These are phyloP conservation scores for Macrolepiota fuliginosa DNA, from an alignment of 768 basidiomycete genomes.

Conservation along the genomic window DNA sequence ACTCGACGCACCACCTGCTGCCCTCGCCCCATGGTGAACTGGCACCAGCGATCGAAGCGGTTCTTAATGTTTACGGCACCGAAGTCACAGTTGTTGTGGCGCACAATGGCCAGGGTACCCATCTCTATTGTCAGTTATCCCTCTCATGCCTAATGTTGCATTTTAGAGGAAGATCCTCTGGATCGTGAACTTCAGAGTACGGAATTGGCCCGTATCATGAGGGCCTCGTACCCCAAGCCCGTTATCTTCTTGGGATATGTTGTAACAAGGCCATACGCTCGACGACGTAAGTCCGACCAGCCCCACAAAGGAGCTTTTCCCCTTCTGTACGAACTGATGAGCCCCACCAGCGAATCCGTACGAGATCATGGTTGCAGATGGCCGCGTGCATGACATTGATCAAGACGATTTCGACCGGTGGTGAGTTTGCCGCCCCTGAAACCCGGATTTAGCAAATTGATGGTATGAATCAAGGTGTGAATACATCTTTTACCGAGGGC, in stretches of 20 bases:
- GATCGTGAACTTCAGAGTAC: conserved; percentile 85
- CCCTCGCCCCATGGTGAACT: conserved; percentile 87
- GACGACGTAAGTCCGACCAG: conserved; percentile 49
- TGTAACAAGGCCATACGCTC: conserved; percentile 64
- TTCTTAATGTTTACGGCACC: conserved; percentile 76
- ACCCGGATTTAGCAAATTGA: background rate
- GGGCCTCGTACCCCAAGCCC: conserved; percentile 60
- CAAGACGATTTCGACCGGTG: conserved; percentile 68
- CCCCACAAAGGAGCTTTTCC: background rate
- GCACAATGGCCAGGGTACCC: conserved; percentile 85
- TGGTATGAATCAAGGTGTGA: conserved; percentile 61
- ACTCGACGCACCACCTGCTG: conserved; percentile 80
- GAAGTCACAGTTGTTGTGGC: conserved; percentile 81
- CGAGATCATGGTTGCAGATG: conserved; percentile 73
- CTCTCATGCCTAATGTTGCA: background rate
- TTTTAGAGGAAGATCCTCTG: conserved; percentile 79
- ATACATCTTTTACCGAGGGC: conserved; percentile 82
- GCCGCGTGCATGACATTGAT: conserved; percentile 78
- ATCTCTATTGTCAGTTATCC: background rate
- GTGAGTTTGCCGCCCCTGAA: conserved; percentile 30
- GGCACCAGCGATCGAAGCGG: conserved; percentile 86
- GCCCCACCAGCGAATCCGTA: conserved; percentile 65
- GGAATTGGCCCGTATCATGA: conserved; percentile 80
- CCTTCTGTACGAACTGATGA: background rate
- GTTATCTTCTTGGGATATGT: conserved; percentile 83